Evolutionary conservation across 306 rosid species (phyloP), one percentile per base, ranked within the genome.

Genomic region (Calophaca sinica): DNA sequence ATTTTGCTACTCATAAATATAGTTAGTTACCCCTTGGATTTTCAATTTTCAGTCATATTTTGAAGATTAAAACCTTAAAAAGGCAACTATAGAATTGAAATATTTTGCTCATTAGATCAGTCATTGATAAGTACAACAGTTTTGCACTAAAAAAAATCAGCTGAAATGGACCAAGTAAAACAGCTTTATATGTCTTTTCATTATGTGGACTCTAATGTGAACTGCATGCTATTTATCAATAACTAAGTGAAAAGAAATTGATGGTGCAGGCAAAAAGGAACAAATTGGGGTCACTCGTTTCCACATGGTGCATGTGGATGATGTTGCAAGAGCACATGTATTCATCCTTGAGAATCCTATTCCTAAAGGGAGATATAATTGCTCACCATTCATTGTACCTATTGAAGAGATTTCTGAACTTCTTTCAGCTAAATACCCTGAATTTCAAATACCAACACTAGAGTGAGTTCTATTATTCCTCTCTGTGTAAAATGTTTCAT

Each of bases 251-350:
- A 57, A 67, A 45, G 5, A 44, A 54, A 49, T 66, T 42, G 39
- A 36, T 59, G 52, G 7, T 79, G 77, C 68, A 72, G 83, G 81
- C 5, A 87, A 89, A 36, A 44, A 75, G 41, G 78, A 79, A 81
- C 64, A 52, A 31, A 83, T 79, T 51, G 76, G 71, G 4, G 14
- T 75, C 48, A 81, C 36, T n/a, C 77, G 77, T 44, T 20, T 57
- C 53, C 64, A 74, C 75, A 26, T 89, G 83, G 96, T 83, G 15
- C 88, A 91, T 74, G 89, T 84, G 12, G 92, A 89, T 54, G 97
- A 91, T 51, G 75, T 85, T 26, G 87, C 83, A 1, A 80, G 91
- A 46, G 85, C 91, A 55, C 89, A 89, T 14, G 85, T 89, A 12
- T 87, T 80, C 65, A 81, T 86, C 12, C 81, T 89, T 31, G 92